Conservation (phyloP, 2,329 filamentous ascomycete species). For the Aureobasidium zeae region DNA sequence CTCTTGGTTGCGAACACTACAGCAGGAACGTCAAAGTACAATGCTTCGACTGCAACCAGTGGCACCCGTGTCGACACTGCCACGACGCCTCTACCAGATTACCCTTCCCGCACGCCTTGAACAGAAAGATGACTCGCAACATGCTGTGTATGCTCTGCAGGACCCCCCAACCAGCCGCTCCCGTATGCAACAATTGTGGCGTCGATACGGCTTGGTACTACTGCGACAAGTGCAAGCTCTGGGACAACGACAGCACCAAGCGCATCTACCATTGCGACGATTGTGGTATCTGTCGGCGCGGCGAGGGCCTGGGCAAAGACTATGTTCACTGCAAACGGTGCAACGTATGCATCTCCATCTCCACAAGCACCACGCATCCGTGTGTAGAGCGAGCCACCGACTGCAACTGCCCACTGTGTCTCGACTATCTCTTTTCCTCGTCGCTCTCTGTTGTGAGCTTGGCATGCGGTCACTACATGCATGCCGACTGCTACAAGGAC, state of each 20-base stretch:
- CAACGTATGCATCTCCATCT: slow-evolving; percentile 87
- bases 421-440: slow-evolving; percentile 93
- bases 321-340: slow-evolving; percentile 99
- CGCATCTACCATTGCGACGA: slow-evolving; percentile 94
- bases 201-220: slow-evolving; percentile 79
- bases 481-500: slow-evolving; percentile 77
- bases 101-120: slow-evolving; percentile 43
- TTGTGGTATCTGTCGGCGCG: slow-evolving; percentile 89
- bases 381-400: slow-evolving; percentile 93
- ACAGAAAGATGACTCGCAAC: slow-evolving; percentile 75
- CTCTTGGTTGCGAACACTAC: slow-evolving; percentile 83
- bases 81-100: slow-evolving; percentile 74
- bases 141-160: slow-evolving; percentile 98
- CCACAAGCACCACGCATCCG: slow-evolving; percentile 73
- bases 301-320: slow-evolving; percentile 86
- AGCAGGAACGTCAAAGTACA: slow-evolving; percentile 93
- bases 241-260: slow-evolving; percentile 87
- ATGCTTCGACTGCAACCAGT: slow-evolving; percentile 78
- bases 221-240: slow-evolving; percentile 88
- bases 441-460: slow-evolving; percentile 84
- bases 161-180: slow-evolving; percentile 70
- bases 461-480: slow-evolving; percentile 92
- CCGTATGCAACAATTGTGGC: slow-evolving; percentile 68
- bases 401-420: slow-evolving; percentile 92
- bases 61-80: slow-evolving; percentile 93